Base-by-base conservation (phyloP, 1,139 yeast genomes). In the Yamadazyma diddensiae region DNA sequence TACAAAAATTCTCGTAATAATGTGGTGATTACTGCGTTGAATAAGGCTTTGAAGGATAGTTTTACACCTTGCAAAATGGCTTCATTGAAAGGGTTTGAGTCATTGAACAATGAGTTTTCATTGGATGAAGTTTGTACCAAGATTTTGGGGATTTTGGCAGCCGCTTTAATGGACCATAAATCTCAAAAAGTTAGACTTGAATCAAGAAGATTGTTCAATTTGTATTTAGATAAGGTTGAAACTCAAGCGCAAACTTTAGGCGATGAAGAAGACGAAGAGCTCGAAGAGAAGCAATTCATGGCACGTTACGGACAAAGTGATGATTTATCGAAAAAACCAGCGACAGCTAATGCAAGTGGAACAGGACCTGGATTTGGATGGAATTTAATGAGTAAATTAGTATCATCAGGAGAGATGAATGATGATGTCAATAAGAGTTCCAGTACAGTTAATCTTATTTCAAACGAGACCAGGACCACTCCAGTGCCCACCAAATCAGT, bases 11-110 rank as follows among this genome's bases (percentile, higher is more conserved):
- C 86, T 3, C 68, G 82, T 40, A 70, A 82, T 21, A 79, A 79
- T 23, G 95, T 92, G 2, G 62, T 92, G 28, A 80, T 88, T 6
- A 87, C 97, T 1, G 97, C 97, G 0, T 82, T 86, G 47, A 76
- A 87, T 2, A 80, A 88, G 49, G 83, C 95, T 0, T 67, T 92
- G 34, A 80, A 81, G 48, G 98, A 92, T 54, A 73, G 92, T 0
- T 82, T 80, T 49, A 70, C 80, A 5, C 90, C 85, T 7, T 79
- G 95, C 15, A 73, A 94, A 42, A 59, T 82, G 53, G 85, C 84
- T 4, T 88, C 97, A 0, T 65, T 92, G 24, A 63, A 79, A 40
- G 95, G 97, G 1, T 74, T 92, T 42, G 77, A 74, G 30, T 66
- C 73, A 10, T 73, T 86, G 15, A 64, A 80, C 18, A 80, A 79